phyloP scores from a whole-genome alignment of 768 basidiomycete genomes.

The Terana coerulea region DNA sequence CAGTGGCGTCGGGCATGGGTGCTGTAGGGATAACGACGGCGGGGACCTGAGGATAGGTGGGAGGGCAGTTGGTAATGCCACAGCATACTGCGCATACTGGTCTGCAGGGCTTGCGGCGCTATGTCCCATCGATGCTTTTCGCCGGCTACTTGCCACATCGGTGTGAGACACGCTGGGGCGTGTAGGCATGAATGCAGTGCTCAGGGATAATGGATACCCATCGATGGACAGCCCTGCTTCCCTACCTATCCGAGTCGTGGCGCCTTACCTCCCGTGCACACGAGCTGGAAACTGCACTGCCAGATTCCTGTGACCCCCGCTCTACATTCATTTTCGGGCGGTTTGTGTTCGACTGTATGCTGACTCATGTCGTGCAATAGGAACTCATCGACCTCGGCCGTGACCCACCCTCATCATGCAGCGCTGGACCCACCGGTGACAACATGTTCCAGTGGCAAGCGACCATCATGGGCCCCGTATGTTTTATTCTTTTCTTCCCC shows the following conservation, averaged over 20 bases:
- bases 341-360: too few species aligned
- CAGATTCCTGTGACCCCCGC: too few species aligned
- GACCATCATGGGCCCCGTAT: conserved; percentile 98
- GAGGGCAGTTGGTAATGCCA: too few species aligned
- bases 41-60: too few species aligned
- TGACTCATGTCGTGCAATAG: conserved; percentile 40
- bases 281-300: neutral
- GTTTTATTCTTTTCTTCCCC: conserved; percentile 33
- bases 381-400: conserved; percentile 99
- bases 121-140: conserved; percentile 4
- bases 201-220: too few species aligned
- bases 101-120: too few species aligned
- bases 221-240: neutral
- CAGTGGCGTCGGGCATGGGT: conserved; percentile 1
- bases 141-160: too few species aligned
- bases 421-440: conserved; percentile 95
- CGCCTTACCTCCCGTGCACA: neutral
- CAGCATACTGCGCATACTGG: too few species aligned
- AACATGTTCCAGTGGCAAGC: conserved; percentile 99
- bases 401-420: conserved; percentile 99
- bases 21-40: too few species aligned
- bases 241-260: neutral
- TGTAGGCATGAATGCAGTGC: too few species aligned
- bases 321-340: too few species aligned
- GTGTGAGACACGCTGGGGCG: too few species aligned